A percentile compares a stretch with the other conserved stretches of the same genome.
Conservation (phyloP, 2,329 filamentous ascomycete genomes). For the Cercospora zeae-maydis region DNA sequence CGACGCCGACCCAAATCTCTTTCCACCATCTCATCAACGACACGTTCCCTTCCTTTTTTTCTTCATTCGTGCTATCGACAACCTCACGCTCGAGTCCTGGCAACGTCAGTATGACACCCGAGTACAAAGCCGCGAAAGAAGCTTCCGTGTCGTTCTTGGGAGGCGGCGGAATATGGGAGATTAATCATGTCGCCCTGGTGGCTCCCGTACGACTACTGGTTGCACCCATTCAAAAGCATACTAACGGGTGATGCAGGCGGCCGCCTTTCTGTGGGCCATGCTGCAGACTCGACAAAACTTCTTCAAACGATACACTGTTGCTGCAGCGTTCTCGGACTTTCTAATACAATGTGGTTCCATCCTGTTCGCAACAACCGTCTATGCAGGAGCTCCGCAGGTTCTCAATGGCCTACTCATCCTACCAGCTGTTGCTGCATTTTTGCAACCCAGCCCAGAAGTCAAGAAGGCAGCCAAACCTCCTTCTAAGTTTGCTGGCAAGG, state of each 20-base stretch:
- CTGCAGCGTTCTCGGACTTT: constrained; percentile 74
- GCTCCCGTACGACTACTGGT: constrained; percentile 64
- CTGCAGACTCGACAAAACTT: constrained; percentile 80
- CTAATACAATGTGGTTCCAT: constrained; percentile 79
- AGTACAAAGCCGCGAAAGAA: constrained; percentile 90
- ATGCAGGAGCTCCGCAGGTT: constrained; percentile 69
- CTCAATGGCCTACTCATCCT: constrained; percentile 70
- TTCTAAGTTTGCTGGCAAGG: constrained; percentile 20
- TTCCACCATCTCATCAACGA: background rate
- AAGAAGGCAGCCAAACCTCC: constrained; percentile 25
- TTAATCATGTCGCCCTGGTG: constrained; percentile 80
- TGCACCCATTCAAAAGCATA: constrained; percentile 29
- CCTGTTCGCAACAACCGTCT: constrained; percentile 81
- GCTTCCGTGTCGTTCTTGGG: constrained; percentile 90
- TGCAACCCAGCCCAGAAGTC: constrained; percentile 46
- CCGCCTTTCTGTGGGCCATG: constrained; percentile 81
- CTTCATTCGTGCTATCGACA: constrained; percentile 5
- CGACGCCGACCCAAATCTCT: constrained; percentile 6
- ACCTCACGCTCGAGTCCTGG: background rate
- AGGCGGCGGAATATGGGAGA: constrained; percentile 77
- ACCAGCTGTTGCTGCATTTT: constrained; percentile 54
- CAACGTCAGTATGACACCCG: constrained; percentile 37
- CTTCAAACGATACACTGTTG: constrained; percentile 69
- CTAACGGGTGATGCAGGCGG: constrained; percentile 54
- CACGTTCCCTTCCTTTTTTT: constrained; percentile 9